phyloP scores from a whole-genome alignment of 306 rosid genomes.

The Cucurbita ficifolia region DNA sequence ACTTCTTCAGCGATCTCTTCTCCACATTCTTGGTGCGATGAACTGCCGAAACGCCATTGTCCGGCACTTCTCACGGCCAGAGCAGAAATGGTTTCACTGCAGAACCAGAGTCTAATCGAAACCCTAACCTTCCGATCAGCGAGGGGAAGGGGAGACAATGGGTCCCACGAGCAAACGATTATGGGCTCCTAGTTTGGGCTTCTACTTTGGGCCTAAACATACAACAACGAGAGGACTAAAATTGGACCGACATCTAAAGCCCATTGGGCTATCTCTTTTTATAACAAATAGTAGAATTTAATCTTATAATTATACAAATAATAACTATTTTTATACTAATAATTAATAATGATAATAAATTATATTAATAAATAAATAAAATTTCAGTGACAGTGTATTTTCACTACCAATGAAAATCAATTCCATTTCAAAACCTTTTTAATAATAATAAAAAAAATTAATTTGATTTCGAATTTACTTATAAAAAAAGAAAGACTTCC shows the following conservation, averaged over 20 bases:
- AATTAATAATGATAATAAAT: too few relatives aligned
- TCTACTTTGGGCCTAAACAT: neutral
- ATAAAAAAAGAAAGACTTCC: neutral
- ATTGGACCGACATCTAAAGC: neutral
- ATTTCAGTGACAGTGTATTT: too few relatives aligned
- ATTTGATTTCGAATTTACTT: neutral
- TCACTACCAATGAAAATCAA: too few relatives aligned
- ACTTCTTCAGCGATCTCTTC: slow-evolving; percentile 56
- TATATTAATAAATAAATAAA: too few relatives aligned
- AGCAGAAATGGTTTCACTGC: neutral
- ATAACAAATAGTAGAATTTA: neutral
- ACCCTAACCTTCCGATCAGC: slow-evolving; percentile 15
- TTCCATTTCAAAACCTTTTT: too few relatives aligned
- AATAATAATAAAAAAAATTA: too few relatives aligned
- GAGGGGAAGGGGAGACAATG: neutral
- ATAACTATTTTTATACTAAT: too few relatives aligned
- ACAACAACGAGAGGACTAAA: neutral
- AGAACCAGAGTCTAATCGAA: neutral
- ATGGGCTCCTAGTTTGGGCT: neutral
- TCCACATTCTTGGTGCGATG: slow-evolving; percentile 43
- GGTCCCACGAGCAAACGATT: too few relatives aligned
- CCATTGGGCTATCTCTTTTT: neutral
- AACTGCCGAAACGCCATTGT: slow-evolving; percentile 49
- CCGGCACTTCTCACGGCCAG: neutral
- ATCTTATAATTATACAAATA: neutral